Conservation (phyloP, 495 filamentous ascomycete species). For the Hypoxylon fuscum region DNA sequence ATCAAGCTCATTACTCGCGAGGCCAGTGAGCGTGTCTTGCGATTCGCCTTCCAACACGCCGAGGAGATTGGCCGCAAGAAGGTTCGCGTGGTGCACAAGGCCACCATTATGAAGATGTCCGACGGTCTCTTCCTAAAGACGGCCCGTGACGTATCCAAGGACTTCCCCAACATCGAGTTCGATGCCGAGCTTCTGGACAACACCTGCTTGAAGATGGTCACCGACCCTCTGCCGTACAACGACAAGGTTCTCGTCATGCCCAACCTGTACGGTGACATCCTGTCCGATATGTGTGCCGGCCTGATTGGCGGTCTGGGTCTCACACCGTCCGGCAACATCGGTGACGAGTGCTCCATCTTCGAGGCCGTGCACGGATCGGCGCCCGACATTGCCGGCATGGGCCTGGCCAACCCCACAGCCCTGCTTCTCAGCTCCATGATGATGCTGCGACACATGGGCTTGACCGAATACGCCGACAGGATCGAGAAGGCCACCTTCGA, state of each 20-base stretch:
- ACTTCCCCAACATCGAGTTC: slow-evolving; percentile 93
- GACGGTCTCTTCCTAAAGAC: slow-evolving; percentile 96
- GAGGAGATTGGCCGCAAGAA: slow-evolving; percentile 89
- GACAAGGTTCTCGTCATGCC: slow-evolving; percentile 99
- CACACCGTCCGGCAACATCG: slow-evolving; percentile 97
- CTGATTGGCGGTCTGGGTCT: slow-evolving; percentile 97
- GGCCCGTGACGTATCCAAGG: slow-evolving; percentile 85
- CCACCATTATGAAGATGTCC: slow-evolving; percentile 99
- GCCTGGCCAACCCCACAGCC: slow-evolving; percentile 38
- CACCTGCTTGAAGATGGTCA: slow-evolving; percentile 97
- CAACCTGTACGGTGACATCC: slow-evolving; percentile 98
- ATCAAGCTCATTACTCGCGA: slow-evolving; percentile 98
- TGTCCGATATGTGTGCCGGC: slow-evolving; percentile 99
- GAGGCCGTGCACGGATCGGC: slow-evolving; percentile 99
- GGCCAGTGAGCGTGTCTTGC: slow-evolving; percentile 91
- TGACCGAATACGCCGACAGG: slow-evolving; percentile 80
- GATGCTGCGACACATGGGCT: slow-evolving; percentile 99
- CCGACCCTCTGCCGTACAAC: slow-evolving; percentile 92
- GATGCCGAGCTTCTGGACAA: slow-evolving; percentile 98
- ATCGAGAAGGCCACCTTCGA: slow-evolving; percentile 96
- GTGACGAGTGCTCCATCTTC: slow-evolving; percentile 98
- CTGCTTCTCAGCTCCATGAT: slow-evolving; percentile 61
- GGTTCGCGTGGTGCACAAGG: slow-evolving; percentile 98
- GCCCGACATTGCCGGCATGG: slow-evolving; percentile 95
- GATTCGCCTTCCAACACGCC: slow-evolving; percentile 98